Percentiles rank a stretch among this genome's conserved stretches.
Evolutionary conservation across 768 basidiomycete genomes (phyloP).

Genomic region (Suillus alpinus): DNA sequence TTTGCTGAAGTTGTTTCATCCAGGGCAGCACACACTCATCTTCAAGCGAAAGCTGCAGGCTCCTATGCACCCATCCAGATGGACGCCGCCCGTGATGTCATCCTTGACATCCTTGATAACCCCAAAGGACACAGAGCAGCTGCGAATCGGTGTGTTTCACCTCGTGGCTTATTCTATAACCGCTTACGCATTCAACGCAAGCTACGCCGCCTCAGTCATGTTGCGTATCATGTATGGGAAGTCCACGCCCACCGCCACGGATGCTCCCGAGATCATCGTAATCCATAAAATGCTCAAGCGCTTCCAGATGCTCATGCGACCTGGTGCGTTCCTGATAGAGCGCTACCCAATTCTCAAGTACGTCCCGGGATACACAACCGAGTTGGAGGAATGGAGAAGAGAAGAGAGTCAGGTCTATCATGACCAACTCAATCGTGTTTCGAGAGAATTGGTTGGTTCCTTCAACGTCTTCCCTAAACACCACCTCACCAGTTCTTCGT

Average conservation of each 20-base stretch:
- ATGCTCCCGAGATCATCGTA: slow-evolving; percentile 28
- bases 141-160: too few relatives aligned
- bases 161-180: slow-evolving; percentile 26
- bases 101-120: too few relatives aligned
- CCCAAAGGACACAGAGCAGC: too few relatives aligned
- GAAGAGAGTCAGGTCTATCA: slow-evolving; percentile 58
- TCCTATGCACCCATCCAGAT: too few relatives aligned
- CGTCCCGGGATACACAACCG: slow-evolving; percentile 60
- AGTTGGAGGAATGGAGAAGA: slow-evolving; percentile 44
- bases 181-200: slow-evolving; percentile 9
- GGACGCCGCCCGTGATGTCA: too few relatives aligned
- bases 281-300: slow-evolving; percentile 34
- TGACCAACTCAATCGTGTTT: slow-evolving; percentile 46
- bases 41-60: too few relatives aligned
- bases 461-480: background rate
- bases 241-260: slow-evolving; percentile 24
- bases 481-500: slow-evolving; percentile 13
- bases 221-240: slow-evolving; percentile 34
- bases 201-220: slow-evolving; percentile 33
- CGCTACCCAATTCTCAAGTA: slow-evolving; percentile 38
- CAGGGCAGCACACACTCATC: too few relatives aligned
- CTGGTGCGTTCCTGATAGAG: slow-evolving; percentile 37
- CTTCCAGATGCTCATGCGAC: slow-evolving; percentile 34
- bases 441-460: slow-evolving; percentile 39
- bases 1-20: too few relatives aligned